Conservation (phyloP, 2,329 filamentous ascomycete genomes). For the Ceratocystis diversiconidia region DNA sequence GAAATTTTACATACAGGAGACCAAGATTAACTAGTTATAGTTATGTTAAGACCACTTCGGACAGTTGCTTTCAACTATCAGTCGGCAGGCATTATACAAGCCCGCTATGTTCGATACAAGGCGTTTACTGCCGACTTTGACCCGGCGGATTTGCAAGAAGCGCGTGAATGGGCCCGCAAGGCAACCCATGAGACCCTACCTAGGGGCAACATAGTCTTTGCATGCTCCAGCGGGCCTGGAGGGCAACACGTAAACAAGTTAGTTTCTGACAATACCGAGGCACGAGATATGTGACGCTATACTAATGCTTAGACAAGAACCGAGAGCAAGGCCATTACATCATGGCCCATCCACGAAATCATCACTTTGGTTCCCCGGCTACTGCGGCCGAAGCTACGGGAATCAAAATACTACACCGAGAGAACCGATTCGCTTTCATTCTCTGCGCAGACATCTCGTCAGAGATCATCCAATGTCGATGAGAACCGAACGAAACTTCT, state of each 20-base stretch:
- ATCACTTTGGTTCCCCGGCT: conserved; percentile 32
- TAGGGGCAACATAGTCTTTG: conserved; percentile 37
- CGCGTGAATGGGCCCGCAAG: conserved; percentile 36
- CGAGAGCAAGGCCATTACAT: conserved; percentile 44
- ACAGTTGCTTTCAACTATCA: conserved; percentile 4
- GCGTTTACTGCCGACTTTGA: conserved; percentile 39
- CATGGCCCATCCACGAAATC: conserved; percentile 37
- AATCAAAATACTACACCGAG: conserved; percentile 40
- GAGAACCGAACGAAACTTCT: conserved; percentile 38
- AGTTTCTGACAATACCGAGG: conserved; percentile 19
- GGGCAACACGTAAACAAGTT: conserved; percentile 52
- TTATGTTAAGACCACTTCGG: background rate
- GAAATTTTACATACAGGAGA: background rate
- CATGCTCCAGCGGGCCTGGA: conserved; percentile 46
- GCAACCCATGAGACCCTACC: conserved; percentile 34
- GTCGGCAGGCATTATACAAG: conserved; percentile 23
- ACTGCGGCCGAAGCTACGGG: conserved; percentile 33
- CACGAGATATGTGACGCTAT: background rate
- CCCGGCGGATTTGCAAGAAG: conserved; percentile 35
- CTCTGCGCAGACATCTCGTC: conserved; percentile 41
- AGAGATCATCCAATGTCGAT: conserved; percentile 36
- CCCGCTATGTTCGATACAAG: conserved; percentile 29
- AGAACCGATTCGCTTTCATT: conserved; percentile 39
- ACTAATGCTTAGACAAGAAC: conserved; percentile 30
- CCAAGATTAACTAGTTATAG: conserved; percentile 5